Percentiles rank a stretch among this genome's conserved stretches.
Evolutionary conservation across 495 filamentous ascomycete species (phyloP).

Genomic region (Recurvomyces mirabilis): DNA sequence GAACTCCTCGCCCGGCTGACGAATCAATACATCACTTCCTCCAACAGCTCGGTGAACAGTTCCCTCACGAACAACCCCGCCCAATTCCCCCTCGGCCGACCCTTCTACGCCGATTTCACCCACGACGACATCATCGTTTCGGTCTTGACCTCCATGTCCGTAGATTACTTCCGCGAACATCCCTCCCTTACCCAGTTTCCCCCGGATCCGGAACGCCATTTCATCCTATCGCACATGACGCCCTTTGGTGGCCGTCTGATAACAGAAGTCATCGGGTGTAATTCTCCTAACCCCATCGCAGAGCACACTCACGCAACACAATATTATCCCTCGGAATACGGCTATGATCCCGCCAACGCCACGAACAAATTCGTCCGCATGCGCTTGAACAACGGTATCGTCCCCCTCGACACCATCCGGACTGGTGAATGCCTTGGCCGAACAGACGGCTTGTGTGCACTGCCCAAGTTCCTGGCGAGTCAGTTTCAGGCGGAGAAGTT

Average conservation of each 20-base stretch:
- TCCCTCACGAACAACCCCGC: slow-evolving; percentile 33
- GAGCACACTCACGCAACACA: slow-evolving; percentile 20
- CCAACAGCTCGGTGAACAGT: slow-evolving; percentile 32
- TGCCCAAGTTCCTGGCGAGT: slow-evolving; percentile 27
- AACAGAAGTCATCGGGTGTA: slow-evolving; percentile 34
- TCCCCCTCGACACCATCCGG: slow-evolving; percentile 32
- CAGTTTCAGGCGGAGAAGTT: slow-evolving; percentile 23
- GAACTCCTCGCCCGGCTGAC: slow-evolving; percentile 33
- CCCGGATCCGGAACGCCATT: slow-evolving; percentile 28
- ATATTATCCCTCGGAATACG: slow-evolving; percentile 32
- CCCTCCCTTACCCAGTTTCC: slow-evolving; percentile 28
- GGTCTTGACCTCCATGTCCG: slow-evolving; percentile 35
- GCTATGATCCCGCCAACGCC: slow-evolving; percentile 29
- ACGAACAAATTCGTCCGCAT: slow-evolving; percentile 34
- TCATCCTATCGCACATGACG: slow-evolving; percentile 30
- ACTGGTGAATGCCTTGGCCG: slow-evolving; percentile 27
- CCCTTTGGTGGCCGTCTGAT: slow-evolving; percentile 33
- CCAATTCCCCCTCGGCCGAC: slow-evolving; percentile 35
- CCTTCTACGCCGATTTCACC: slow-evolving; percentile 38
- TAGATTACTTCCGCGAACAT: slow-evolving; percentile 32
- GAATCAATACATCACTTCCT: slow-evolving; percentile 28
- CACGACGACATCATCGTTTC: slow-evolving; percentile 41
- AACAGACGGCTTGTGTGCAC: slow-evolving; percentile 31
- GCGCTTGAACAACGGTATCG: slow-evolving; percentile 33
- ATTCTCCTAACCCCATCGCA: slow-evolving; percentile 20